phyloP scores from a whole-genome alignment of 2,329 filamentous ascomycete species.

The Simplicillium sp. region DNA sequence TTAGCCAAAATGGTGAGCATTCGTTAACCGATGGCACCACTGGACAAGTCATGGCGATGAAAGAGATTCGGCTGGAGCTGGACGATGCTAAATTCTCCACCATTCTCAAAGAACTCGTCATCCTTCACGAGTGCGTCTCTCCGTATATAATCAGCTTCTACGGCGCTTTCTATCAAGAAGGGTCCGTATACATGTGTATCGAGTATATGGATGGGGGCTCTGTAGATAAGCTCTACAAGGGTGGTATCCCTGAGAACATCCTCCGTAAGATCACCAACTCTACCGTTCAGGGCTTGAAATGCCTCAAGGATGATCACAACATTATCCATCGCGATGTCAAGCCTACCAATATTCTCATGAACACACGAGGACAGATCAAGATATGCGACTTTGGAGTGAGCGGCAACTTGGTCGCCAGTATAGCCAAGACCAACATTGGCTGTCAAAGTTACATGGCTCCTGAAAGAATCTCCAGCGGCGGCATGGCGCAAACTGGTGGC shows the following conservation, averaged over 20 bases:
- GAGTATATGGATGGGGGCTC: constrained; percentile 99
- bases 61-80: constrained; percentile 89
- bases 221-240: constrained; percentile 88
- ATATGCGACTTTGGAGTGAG: constrained; percentile 98
- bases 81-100: constrained; percentile 95
- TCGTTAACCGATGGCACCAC: constrained; percentile 35
- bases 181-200: constrained; percentile 97
- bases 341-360: constrained; percentile 95
- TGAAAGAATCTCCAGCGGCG: constrained; percentile 84
- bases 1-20: constrained; percentile 14
- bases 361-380: constrained; percentile 84
- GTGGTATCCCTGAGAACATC: constrained; percentile 82
- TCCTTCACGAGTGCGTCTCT: constrained; percentile 87
- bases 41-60: constrained; percentile 95
- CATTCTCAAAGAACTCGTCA: constrained; percentile 95
- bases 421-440: constrained; percentile 97
- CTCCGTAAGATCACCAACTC: constrained; percentile 83
- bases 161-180: constrained; percentile 97
- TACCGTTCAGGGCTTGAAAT: constrained; percentile 85
- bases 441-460: constrained; percentile 99
- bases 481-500: constrained; percentile 59
- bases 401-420: constrained; percentile 92
- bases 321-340: constrained; percentile 99
- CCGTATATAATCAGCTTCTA: constrained; percentile 99
- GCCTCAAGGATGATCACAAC: constrained; percentile 94